Conservation (phyloP, 78 protist genomes). For the Dictyostelium firmibasis region DNA sequence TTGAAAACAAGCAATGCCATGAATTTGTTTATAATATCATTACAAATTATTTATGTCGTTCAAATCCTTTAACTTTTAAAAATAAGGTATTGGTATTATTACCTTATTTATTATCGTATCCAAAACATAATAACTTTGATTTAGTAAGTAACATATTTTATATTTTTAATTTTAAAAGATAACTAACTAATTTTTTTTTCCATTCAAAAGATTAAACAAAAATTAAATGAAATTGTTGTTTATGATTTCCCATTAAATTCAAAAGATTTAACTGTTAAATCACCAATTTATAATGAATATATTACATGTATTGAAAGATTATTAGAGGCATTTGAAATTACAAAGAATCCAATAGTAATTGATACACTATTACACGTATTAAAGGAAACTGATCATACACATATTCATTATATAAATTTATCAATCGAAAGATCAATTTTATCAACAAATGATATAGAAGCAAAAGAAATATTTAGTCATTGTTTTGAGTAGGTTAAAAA, state of each 20-base stretch:
- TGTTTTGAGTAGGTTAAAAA: slow-evolving; percentile 27
- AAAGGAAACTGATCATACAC: slow-evolving; percentile 51
- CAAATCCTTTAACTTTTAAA: slow-evolving; percentile 52
- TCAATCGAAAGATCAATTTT: slow-evolving; percentile 20
- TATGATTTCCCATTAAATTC: slow-evolving; percentile 80
- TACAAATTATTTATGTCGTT: slow-evolving; percentile 16
- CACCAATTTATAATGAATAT: slow-evolving; percentile 78
- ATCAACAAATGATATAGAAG: slow-evolving; percentile 13
- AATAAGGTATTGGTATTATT: slow-evolving; percentile 36
- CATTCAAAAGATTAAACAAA: not conserved
- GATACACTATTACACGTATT: slow-evolving; percentile 51
- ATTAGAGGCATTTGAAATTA: slow-evolving; percentile 51
- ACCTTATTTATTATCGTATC: slow-evolving; percentile 26
- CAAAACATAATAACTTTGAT: slow-evolving; percentile 1
- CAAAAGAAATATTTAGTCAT: slow-evolving; percentile 49
- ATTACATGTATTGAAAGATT: slow-evolving; percentile 74
- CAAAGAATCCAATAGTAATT: slow-evolving; percentile 37
- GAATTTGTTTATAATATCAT: slow-evolving; percentile 34
- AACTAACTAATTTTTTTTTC: not conserved
- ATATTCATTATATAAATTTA: slow-evolving; percentile 24
- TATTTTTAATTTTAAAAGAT: not conserved
- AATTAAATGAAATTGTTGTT: slow-evolving; percentile 70
- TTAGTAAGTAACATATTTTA: not conserved
- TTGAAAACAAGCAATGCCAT: slow-evolving; percentile 30
- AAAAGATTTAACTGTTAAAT: slow-evolving; percentile 51